These are phyloP conservation scores for Mycena venus DNA, from an alignment of 768 basidiomycete species.

Conservation along the genomic window DNA sequence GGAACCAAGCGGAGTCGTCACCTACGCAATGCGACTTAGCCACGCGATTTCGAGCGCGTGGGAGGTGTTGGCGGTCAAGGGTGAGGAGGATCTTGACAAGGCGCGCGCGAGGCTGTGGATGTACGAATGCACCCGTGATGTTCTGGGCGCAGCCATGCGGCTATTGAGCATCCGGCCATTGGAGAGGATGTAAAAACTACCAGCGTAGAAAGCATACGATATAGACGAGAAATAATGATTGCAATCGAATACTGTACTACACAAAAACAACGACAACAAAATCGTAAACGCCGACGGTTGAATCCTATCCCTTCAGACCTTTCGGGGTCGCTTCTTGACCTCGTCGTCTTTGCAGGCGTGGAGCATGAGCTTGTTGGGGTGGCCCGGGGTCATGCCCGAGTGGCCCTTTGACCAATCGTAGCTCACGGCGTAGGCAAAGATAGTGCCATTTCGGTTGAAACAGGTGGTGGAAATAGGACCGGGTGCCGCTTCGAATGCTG, in stretches of 20 bases:
- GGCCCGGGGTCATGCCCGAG: constrained; percentile 75
- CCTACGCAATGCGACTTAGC: constrained; percentile 87
- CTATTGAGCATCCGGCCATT: constrained; percentile 90
- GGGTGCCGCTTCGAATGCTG: constrained; percentile 80
- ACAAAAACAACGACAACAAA: constrained; percentile 3
- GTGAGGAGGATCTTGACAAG: constrained; percentile 80
- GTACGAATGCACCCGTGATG: constrained; percentile 90
- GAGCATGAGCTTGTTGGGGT: constrained; percentile 86
- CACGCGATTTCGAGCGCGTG: constrained; percentile 94
- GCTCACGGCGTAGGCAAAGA: constrained; percentile 93
- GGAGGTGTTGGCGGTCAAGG: constrained; percentile 91
- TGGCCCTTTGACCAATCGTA: constrained; percentile 97
- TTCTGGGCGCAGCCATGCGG: constrained; percentile 89
- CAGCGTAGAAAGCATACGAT: no score
- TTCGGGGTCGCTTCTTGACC: constrained; percentile 75
- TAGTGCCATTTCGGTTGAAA: constrained; percentile 90
- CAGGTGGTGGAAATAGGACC: constrained; percentile 85
- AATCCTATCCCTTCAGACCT: constrained; percentile 43
- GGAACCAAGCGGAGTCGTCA: constrained; percentile 93
- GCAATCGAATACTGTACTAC: not conserved
- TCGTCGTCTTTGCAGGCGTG: constrained; percentile 91
- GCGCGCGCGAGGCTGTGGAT: constrained; percentile 90
- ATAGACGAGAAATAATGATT: constrained; percentile 12
- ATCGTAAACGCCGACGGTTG: not conserved
- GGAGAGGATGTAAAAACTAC: constrained; percentile 95